Base-by-base conservation (phyloP, 2,329 filamentous ascomycete genomes). In the Drechslerella dactyloides region DNA sequence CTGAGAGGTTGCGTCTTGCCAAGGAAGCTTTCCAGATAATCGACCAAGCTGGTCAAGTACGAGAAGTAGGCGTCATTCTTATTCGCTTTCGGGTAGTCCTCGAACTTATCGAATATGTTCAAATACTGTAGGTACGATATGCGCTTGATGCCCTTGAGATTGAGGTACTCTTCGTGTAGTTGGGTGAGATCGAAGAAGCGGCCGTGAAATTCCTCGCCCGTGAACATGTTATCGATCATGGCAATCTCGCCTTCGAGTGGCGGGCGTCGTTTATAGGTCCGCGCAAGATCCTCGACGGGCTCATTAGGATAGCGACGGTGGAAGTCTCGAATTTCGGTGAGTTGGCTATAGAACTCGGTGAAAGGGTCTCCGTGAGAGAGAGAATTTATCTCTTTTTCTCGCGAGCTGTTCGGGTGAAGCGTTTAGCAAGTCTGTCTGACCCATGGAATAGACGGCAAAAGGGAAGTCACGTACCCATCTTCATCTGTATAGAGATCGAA, bases 21-120 rank as follows among this genome's bases (percentile, higher is more conserved):
- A 83, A 97, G 89, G 76, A 97, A 97, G 17, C 85, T 85, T 79
- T 97, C 93, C 6, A 99, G 84, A 76, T 99, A 97, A 19, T 85
- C 83, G 62, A 90, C 88, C 66, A 99, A 82, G 40, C 89, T 86
- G 46, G 89, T 89, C 10, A 97, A 85, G 78, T 99, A 99, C 74
- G 86, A 86, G 80, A 97, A 96, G 80, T 97, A 99, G 76, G 89
- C 86, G 76, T 97, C 93, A 0, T 90, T 96, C 82, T 97, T 99
- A 78, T 96, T 90, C 30, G 84, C 82, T 78, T 90, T 93, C 74
- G 96, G 84, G 11, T 88, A 88, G 55, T 90, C 85, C 54, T 88
- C 84, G 78, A 99, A 97, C 74, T 87, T 86, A 81, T 99, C 94
- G 79, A 99, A 97, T 0, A 87, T 81, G 75, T 96, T 91, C 42